A percentile compares a stretch with the other conserved stretches of the same genome.
Conservation (phyloP, 2,329 filamentous ascomycete species). For the Botrytis cinerea region DNA sequence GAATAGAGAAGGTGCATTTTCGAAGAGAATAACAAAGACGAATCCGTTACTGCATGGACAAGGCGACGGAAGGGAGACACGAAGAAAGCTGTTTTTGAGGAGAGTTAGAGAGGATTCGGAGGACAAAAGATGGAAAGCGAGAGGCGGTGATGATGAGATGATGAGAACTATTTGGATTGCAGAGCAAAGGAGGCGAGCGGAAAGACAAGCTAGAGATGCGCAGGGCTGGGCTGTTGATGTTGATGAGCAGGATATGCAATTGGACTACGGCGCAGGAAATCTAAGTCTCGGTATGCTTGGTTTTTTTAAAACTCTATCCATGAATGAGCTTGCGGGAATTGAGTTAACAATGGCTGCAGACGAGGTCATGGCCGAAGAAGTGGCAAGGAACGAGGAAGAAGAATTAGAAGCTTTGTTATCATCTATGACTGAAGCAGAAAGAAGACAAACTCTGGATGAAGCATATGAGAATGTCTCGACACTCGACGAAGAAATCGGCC, state of each 20-base stretch:
- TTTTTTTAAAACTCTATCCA: background rate
- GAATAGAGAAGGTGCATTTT: conserved; percentile 30
- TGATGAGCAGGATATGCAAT: conserved; percentile 28
- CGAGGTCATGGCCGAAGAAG: conserved; percentile 52
- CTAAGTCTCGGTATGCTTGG: conserved; percentile 23
- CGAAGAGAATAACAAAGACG: conserved; percentile 55
- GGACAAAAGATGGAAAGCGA: conserved; percentile 59
- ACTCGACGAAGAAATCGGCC: conserved; percentile 23
- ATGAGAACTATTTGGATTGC: conserved; percentile 45
- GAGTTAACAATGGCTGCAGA: conserved; percentile 30
- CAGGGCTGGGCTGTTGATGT: conserved; percentile 27
- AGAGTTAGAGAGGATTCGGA: conserved; percentile 63
- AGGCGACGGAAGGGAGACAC: conserved; percentile 60
- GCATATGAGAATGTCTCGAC: conserved; percentile 19
- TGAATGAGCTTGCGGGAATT: background rate
- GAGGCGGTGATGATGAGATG: conserved; percentile 63
- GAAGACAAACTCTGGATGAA: conserved; percentile 14
- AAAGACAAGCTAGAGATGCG: conserved; percentile 39
- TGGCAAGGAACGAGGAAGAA: conserved; percentile 54
- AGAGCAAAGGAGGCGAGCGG: conserved; percentile 43
- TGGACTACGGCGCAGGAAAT: conserved; percentile 15
- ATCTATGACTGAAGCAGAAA: conserved; percentile 46
- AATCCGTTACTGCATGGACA: conserved; percentile 64
- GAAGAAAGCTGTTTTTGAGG: conserved; percentile 69
- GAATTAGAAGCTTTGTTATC: conserved; percentile 60